A percentile compares a stretch with the other conserved stretches of the same genome.
phyloP scores from a whole-genome alignment of 768 basidiomycete species.

The Leccinellum rugosiceps region DNA sequence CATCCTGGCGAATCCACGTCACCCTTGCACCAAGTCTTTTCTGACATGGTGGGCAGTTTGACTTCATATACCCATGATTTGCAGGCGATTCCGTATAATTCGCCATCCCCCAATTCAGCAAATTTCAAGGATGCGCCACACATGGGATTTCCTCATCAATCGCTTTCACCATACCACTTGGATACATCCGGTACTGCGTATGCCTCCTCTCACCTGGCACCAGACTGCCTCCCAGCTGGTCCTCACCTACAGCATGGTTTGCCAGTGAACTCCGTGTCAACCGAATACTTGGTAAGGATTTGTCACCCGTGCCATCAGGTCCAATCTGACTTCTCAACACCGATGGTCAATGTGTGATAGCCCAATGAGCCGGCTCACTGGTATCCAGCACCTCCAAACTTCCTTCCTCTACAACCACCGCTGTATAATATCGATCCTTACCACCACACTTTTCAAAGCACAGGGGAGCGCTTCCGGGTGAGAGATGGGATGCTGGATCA shows the following conservation, averaged over 20 bases:
- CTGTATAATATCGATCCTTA: no score
- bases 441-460: background rate
- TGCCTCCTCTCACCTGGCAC: background rate
- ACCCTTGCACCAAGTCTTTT: background rate
- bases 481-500: background rate
- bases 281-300: background rate
- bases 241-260: background rate
- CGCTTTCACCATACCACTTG: background rate
- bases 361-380: background rate
- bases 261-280: fast-evolving
- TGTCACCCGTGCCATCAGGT: background rate
- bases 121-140: no score
- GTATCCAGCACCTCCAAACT: background rate
- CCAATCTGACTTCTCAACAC: background rate
- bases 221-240: no score
- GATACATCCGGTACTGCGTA: no score
- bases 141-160: background rate
- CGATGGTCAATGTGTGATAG: background rate
- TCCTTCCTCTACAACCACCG: background rate
- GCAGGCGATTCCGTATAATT: no score
- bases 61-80: no score
- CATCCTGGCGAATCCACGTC: background rate
- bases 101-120: no score
- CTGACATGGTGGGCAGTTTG: no score
- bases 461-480: background rate